Evolutionary conservation across 2,329 filamentous ascomycete genomes (phyloP), one percentile per base, ranked within the genome.

Genomic region (Sordariomycetes sp.): DNA sequence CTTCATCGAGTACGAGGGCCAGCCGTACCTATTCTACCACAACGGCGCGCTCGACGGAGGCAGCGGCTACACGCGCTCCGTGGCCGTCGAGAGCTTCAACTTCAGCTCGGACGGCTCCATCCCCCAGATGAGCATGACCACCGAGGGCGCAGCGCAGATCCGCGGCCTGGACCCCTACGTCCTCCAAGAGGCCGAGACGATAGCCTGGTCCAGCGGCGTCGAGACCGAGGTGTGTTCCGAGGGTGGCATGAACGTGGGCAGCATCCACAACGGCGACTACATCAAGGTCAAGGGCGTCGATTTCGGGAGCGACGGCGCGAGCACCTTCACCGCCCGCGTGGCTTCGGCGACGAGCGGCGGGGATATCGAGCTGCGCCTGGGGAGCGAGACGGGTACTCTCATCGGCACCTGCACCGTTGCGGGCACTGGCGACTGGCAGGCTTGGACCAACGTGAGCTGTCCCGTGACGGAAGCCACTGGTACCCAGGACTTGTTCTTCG

Each of bases 1-100:
- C 53, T 60, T 67, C 37, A 61, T 68, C 57, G 65, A 69, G 61
- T 69, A 63, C 64, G 64, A 67, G 58, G 63, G 61, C 58, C 57
- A 60, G 24, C 65, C 64, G 25, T 68, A 68, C 62, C 65, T 69
- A 59, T 69, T 69, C 64, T 69, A 69, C 62, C 68, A 69, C 61
- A 69, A 68, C 58, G 66, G 67, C 40, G 68, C 67, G 18, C 62
- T 69, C 22, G 64, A 66, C 14, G 63, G 63, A 20, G 68, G 68
- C 50, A 60, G 67, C 50, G 64, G 64, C 25, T 69, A 64, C 59
- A 58, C 62, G 12, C 64, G 67, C 14, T 67, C 65, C 56, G 63
- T 69, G n/a, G 54, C 57, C 24, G 64, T 69, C 20, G 67, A 69
- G 53, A 59, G 58, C 54, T 68, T 69, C 59, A 51, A 37, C 16